A percentile compares a stretch with the other conserved stretches of the same genome.
Evolutionary conservation across 768 basidiomycete species (phyloP).

Genomic region (Lactarius hengduanensis): DNA sequence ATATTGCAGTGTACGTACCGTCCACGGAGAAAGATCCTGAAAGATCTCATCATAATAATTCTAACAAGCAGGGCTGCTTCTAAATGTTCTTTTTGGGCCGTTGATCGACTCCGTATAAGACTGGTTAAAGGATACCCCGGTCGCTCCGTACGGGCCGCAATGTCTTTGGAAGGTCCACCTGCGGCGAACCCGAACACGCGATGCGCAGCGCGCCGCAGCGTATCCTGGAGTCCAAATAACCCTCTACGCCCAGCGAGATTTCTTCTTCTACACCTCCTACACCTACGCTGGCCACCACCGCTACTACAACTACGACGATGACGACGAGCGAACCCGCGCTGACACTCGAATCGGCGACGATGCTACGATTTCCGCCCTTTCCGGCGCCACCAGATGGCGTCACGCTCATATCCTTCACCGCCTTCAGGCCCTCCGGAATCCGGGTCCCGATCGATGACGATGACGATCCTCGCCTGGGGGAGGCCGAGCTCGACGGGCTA

Average conservation of each 20-base stretch:
- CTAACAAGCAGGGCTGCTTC: too few relatives aligned
- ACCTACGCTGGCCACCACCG: not conserved
- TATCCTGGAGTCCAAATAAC: not conserved
- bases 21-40: too few relatives aligned
- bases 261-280: not conserved
- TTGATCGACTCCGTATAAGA: too few relatives aligned
- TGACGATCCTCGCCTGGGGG: conserved; percentile 31
- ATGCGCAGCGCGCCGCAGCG: not conserved
- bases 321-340: not conserved
- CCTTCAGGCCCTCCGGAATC: conserved; percentile 59
- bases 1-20: too few relatives aligned
- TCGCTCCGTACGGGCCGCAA: conserved; percentile 1
- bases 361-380: conserved; percentile 48
- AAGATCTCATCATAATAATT: too few relatives aligned
- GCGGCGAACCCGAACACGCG: not conserved
- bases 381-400: conserved; percentile 46
- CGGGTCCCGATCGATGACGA: conserved; percentile 44
- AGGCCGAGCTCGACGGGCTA: conserved; percentile 59
- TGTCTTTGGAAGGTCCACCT: not conserved
- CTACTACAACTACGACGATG: not conserved
- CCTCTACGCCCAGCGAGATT: not conserved
- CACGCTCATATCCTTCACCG: conserved; percentile 52
- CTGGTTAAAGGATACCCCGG: too few relatives aligned
- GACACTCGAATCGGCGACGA: conserved; percentile 10
- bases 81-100: too few relatives aligned